These are phyloP conservation scores for Calocybe gambosa DNA, from an alignment of 1,284 basidiomycete genomes.

Conservation along the genomic window DNA sequence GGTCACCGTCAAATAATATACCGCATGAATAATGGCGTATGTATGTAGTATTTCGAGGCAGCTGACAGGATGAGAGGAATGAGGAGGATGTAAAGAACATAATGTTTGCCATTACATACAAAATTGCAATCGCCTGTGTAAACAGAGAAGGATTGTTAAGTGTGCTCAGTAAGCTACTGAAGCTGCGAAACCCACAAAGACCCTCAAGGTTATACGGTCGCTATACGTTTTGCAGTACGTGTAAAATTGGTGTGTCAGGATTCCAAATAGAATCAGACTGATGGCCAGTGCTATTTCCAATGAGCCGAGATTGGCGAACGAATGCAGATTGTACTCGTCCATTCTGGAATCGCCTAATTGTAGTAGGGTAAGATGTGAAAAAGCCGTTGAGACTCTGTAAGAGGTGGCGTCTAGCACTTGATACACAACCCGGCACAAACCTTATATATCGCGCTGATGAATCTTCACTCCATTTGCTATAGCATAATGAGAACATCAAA, in stretches of 20 bases:
- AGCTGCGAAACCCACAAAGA: constrained; percentile 11
- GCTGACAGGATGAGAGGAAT: not conserved
- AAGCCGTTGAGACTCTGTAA: too few species aligned
- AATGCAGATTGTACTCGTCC: constrained; percentile 3
- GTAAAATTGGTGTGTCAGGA: constrained; percentile 16
- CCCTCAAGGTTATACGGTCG: constrained; percentile 12
- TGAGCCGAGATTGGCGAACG: constrained; percentile 15
- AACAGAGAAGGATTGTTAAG: not conserved
- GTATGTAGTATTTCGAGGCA: constrained; percentile 18
- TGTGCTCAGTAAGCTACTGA: not conserved
- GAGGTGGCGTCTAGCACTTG: too few species aligned
- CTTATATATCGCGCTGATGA: too few species aligned
- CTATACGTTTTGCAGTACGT: constrained; percentile 16
- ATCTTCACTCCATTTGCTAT: too few species aligned
- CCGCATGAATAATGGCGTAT: constrained; percentile 9
- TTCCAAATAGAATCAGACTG: constrained; percentile 18
- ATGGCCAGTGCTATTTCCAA: constrained; percentile 19
- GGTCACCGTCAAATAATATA: constrained; percentile 17
- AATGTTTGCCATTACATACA: not conserved
- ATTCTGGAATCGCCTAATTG: not conserved
- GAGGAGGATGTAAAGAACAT: not conserved
- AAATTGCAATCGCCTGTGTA: constrained; percentile 1
- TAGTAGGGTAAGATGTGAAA: too few species aligned
- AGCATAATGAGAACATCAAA: too few species aligned
- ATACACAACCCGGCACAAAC: too few species aligned